Evolutionary conservation across 371 early-diverging fungal species (phyloP), one percentile per base, ranked within the genome.

Genomic region (Coemansia sp.): DNA sequence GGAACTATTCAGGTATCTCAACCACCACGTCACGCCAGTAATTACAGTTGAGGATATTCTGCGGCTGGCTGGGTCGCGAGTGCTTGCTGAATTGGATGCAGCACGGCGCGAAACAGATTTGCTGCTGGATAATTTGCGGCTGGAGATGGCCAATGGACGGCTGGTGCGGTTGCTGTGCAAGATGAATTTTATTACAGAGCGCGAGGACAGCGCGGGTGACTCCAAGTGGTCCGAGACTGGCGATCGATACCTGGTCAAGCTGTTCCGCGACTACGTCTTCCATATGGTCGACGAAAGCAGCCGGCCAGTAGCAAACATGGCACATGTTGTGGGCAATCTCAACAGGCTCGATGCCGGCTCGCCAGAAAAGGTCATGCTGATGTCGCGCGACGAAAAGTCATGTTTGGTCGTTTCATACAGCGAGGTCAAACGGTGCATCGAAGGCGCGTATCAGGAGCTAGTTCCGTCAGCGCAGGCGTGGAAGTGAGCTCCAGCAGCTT

Each of bases 261-360:
- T 98, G 28, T 97, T 98, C 73, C 85, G 97, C 61, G 97, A 97
- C 74, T 96, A 94, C 73, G 90, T 97, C 17, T 98, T 98, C 77
- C 98, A 97, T 79, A 93, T 94, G 77, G 94, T 94, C 9, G 92
- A 96, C 76, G 93, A 93, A 44, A 81, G 85, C 28, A 96, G 95
- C 3, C 76, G 85, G 24, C 94, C 97, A 8, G 85, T 95, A 1
- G 78, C 94, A 19, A 94, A 96, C 75, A 88, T 97, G 82, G 90
- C 89, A 0, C 98, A 98, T 83, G 93, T 96, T 6, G 55, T 97
- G 41, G 84, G 89, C n/a, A 93, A 93, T 79, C 83, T 98, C 55
- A 98, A 97, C 81, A 97, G 95, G 96, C 80, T 98, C 81, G 97
- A 98, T 82, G 89, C 89, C 1, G 96, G 96, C n/a, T 87, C 90